These are phyloP conservation scores for Coniosporium tulheliwenetii DNA, from an alignment of 2,329 filamentous ascomycete genomes.

Conservation along the genomic window DNA sequence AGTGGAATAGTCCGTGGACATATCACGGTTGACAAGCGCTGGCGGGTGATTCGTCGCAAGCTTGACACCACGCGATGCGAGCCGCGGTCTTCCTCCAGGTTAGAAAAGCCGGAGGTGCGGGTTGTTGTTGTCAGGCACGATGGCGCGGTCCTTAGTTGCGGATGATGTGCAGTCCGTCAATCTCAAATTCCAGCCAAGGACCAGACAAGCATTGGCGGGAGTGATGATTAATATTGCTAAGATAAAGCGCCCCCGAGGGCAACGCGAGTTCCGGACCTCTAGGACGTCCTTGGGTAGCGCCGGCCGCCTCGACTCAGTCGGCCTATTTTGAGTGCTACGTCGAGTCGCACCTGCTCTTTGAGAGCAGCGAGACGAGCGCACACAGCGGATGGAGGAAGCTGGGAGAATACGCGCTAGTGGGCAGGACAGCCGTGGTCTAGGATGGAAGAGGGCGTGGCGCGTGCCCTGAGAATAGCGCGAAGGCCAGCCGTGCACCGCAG, in stretches of 20 bases:
- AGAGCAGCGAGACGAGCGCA: too few species aligned
- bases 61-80: conserved; percentile 7
- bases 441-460: conserved; percentile 15
- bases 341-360: too few species aligned
- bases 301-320: too few species aligned
- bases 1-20: conserved; percentile 30
- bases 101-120: conserved; percentile 10
- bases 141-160: conserved; percentile 30
- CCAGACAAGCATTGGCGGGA: too few species aligned
- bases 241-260: too few species aligned
- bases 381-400: too few species aligned
- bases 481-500: conserved; percentile 3
- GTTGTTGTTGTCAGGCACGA: conserved; percentile 16
- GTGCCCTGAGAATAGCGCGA: conserved; percentile 20
- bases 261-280: too few species aligned
- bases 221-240: conserved; percentile 1
- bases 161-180: conserved; percentile 26
- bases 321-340: too few species aligned
- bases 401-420: too few species aligned
- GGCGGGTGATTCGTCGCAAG: conserved; percentile 20
- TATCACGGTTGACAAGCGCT: conserved; percentile 25
- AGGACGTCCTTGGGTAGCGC: too few species aligned
- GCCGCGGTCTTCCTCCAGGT: conserved; percentile 7
- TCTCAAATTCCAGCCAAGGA: too few species aligned
- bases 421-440: too few species aligned